These are phyloP conservation scores for Cordyceps cateniannulata DNA, from an alignment of 2,329 filamentous ascomycete species.

Conservation along the genomic window DNA sequence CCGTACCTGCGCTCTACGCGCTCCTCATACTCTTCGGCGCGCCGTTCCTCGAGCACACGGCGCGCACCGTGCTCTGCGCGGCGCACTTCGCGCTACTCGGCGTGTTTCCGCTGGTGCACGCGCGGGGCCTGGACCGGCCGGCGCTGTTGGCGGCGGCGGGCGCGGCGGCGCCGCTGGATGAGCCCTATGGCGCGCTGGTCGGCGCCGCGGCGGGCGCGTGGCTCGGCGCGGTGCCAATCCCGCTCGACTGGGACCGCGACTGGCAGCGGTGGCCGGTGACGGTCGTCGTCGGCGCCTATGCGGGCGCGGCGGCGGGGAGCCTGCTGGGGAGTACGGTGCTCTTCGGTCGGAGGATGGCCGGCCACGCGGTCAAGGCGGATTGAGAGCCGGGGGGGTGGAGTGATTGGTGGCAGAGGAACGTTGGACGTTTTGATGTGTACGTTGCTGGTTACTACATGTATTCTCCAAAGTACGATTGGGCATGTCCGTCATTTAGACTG, in stretches of 20 bases:
- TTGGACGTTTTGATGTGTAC: not conserved
- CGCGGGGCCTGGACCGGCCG: conserved; percentile 66
- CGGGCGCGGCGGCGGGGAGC: conserved; percentile 69
- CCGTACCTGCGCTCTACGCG: conserved; percentile 57
- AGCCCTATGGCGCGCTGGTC: conserved; percentile 74
- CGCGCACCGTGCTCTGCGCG: conserved; percentile 73
- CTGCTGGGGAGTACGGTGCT: conserved; percentile 47
- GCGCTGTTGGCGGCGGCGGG: conserved; percentile 68
- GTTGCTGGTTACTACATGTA: not conserved
- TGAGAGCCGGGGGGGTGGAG: conserved; percentile 1
- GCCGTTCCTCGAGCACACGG: conserved; percentile 73
- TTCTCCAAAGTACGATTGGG: not conserved
- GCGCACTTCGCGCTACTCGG: conserved; percentile 75
- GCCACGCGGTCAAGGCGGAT: conserved; percentile 22
- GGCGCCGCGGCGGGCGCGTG: conserved; percentile 78
- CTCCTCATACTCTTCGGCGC: conserved; percentile 84
- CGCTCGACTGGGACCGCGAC: conserved; percentile 96
- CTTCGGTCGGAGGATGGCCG: conserved; percentile 38
- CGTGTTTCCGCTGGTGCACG: conserved; percentile 76
- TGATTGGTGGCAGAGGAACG: not conserved
- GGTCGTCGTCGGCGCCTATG: conserved; percentile 74
- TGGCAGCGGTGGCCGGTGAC: conserved; percentile 99
- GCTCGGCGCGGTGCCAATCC: conserved; percentile 91
- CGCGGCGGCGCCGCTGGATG: conserved; percentile 66
- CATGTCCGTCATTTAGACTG: not conserved